These are phyloP conservation scores for Oryza brachyantha DNA, from an alignment of 176 grass and related monocot species.

Conservation along the genomic window DNA sequence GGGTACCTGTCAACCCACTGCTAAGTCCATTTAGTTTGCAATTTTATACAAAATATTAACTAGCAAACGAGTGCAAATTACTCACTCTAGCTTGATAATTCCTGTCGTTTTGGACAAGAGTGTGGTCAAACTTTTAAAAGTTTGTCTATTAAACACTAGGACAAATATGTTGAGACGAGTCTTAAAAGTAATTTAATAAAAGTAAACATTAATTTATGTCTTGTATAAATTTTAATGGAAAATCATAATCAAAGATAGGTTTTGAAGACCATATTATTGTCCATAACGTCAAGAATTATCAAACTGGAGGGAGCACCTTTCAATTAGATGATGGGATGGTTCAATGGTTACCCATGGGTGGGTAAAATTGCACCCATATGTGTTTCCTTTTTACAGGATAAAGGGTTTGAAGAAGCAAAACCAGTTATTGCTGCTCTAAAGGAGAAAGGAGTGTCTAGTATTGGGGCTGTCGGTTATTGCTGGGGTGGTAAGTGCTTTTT, in stretches of 20 bases:
- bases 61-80: not conserved
- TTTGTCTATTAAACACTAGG: too few species aligned
- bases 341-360: not conserved
- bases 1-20: not conserved
- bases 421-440: conserved; percentile 63
- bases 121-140: too few species aligned
- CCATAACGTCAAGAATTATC: too few species aligned
- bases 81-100: too few species aligned
- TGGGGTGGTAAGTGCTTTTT: conserved; percentile 69
- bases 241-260: too few species aligned
- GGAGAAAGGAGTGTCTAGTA: conserved; percentile 50
- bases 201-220: too few species aligned
- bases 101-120: too few species aligned
- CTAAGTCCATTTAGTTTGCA: not conserved
- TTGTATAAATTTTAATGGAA: too few species aligned
- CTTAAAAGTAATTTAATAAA: too few species aligned
- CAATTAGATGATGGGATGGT: not conserved
- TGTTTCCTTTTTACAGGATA: conserved; percentile 36
- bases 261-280: too few species aligned
- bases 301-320: too few species aligned
- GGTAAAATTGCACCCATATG: not conserved
- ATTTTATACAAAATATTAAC: not conserved
- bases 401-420: conserved; percentile 77
- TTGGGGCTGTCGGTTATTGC: conserved; percentile 88
- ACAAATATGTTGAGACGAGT: too few species aligned